Evolutionary conservation across 1,284 basidiomycete genomes (phyloP).

Genomic region (Microbotryum violaceum): DNA sequence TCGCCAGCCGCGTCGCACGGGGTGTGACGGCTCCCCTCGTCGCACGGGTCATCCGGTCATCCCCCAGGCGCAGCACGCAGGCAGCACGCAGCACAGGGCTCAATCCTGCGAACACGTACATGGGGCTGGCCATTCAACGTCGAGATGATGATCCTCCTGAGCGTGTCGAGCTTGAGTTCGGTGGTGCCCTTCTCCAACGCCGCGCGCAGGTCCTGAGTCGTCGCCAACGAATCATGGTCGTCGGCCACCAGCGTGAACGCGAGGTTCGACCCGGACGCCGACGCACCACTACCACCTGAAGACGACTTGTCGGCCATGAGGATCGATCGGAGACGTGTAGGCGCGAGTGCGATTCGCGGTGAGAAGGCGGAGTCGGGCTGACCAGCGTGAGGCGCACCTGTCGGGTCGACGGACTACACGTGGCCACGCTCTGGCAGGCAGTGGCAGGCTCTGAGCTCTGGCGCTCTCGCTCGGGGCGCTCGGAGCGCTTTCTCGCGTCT

Average conservation of each 20-base stretch:
- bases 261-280: not conserved
- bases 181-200: conserved; percentile 93
- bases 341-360: too few relatives aligned
- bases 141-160: conserved; percentile 88
- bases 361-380: too few relatives aligned
- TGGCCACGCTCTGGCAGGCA: too few relatives aligned
- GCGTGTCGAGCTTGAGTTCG: conserved; percentile 93
- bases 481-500: too few relatives aligned
- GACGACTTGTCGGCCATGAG: too few relatives aligned
- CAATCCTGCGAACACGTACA: conserved; percentile 35
- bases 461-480: too few relatives aligned
- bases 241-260: conserved; percentile 31
- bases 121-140: conserved; percentile 89
- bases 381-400: too few relatives aligned
- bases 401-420: too few relatives aligned
- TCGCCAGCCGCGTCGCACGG: not conserved
- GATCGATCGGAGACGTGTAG: too few relatives aligned
- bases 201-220: conserved; percentile 72
- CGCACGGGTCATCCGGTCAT: not conserved
- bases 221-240: conserved; percentile 57
- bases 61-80: too few relatives aligned
- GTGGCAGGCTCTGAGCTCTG: too few relatives aligned
- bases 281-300: not conserved
- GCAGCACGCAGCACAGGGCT: too few relatives aligned
- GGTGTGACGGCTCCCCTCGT: not conserved